These are phyloP conservation scores for Suillus hirtellus DNA, from an alignment of 768 basidiomycete genomes.

Conservation along the genomic window DNA sequence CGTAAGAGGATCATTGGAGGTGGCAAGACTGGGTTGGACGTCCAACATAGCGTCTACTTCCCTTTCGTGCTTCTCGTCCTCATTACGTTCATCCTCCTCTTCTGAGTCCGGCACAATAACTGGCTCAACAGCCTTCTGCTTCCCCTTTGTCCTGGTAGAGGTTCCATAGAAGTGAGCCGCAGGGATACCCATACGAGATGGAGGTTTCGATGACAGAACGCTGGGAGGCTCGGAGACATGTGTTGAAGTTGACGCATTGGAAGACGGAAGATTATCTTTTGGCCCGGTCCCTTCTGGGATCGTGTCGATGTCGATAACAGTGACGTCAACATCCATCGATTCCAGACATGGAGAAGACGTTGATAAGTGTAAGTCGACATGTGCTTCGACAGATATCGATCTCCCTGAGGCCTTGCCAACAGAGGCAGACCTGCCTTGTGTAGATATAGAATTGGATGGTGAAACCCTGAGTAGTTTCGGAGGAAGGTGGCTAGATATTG, in stretches of 20 bases:
- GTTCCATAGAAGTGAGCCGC: constrained; percentile 26
- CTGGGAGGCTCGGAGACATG: constrained; percentile 7
- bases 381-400: not conserved
- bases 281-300: too few relatives aligned
- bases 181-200: constrained; percentile 17
- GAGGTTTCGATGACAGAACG: constrained; percentile 8
- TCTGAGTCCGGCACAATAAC: constrained; percentile 23
- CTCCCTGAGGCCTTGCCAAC: not conserved
- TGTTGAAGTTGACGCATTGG: not conserved
- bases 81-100: constrained; percentile 20
- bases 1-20: constrained; percentile 20
- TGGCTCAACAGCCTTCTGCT: constrained; percentile 2
- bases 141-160: constrained; percentile 6
- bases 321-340: constrained; percentile 29
- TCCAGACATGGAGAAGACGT: constrained; percentile 16
- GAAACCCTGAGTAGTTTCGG: constrained; percentile 13
- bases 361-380: constrained; percentile 6
- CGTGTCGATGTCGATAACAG: not conserved
- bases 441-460: constrained; percentile 10
- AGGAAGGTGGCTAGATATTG: constrained; percentile 13
- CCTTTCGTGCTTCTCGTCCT: constrained; percentile 32
- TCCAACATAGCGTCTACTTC: constrained; percentile 34
- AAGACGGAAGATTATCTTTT: not conserved
- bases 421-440: not conserved
- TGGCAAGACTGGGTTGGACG: constrained; percentile 13